Conservation (phyloP, 2,329 filamentous ascomycete genomes). For the Incumbomyces delicatus region DNA sequence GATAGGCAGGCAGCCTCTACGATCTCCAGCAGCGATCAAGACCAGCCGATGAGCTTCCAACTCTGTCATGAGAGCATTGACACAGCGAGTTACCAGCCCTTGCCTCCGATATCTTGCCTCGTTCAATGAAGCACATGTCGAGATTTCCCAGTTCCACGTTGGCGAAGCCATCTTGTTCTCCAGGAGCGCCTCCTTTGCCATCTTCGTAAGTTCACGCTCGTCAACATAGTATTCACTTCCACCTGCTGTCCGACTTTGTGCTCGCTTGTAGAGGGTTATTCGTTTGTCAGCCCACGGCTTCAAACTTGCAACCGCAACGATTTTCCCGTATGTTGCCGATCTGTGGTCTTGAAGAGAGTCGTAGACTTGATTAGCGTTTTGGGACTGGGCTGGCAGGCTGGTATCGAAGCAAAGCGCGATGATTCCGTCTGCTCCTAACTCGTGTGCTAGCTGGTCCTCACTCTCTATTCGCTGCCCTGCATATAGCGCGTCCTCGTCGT, state of each 20-base stretch:
- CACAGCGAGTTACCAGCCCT: not conserved
- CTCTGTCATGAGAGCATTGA: not conserved
- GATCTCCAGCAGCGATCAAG: not conserved
- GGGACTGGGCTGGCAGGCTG: not conserved
- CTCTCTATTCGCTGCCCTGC: not conserved
- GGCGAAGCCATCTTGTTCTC: not conserved
- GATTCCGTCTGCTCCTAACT: not conserved
- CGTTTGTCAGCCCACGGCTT: not conserved
- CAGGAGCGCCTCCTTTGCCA: not conserved
- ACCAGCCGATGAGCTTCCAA: not conserved
- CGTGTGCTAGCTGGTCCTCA: constrained; percentile 1
- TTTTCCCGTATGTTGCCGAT: not conserved
- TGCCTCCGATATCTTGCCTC: not conserved
- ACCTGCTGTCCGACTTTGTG: not conserved
- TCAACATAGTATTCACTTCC: not conserved
- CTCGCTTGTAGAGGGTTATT: not conserved
- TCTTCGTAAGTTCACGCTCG: not conserved
- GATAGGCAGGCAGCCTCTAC: not conserved
- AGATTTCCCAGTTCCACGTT: constrained; percentile 5
- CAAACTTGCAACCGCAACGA: not conserved
- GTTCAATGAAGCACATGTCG: constrained; percentile 2
- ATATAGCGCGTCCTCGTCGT: not conserved
- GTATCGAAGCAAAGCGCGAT: constrained; percentile 2
- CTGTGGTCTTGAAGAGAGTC: not conserved
- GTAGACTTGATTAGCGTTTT: not conserved